These are phyloP conservation scores for Candida tibetensis DNA, from an alignment of 805 yeast species.

Conservation along the genomic window DNA sequence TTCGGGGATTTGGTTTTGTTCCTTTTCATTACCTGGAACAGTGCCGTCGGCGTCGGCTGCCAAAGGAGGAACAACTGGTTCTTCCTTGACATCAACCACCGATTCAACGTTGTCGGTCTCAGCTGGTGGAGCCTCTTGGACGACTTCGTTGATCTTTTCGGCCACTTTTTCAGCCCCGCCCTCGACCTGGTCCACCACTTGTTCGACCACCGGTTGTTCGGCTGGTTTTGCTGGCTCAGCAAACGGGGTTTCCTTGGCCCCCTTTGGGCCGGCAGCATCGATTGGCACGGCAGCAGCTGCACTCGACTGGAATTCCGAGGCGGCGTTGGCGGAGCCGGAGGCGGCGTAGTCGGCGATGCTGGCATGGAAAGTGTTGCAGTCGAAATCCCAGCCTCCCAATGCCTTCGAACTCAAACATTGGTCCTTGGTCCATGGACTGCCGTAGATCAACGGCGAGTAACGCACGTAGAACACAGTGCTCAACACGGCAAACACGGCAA, in stretches of 20 bases:
- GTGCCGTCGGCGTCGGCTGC: slow-evolving; percentile 6
- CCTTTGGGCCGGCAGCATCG: slow-evolving; percentile 16
- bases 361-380: slow-evolving; percentile 59
- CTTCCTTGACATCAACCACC: slow-evolving; percentile 8
- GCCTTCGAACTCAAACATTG: slow-evolving; percentile 62
- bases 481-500: slow-evolving; percentile 47
- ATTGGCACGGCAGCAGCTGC: slow-evolving; percentile 16
- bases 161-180: slow-evolving; percentile 3
- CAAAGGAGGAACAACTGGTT: slow-evolving; percentile 13
- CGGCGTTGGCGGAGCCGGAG: slow-evolving; percentile 5
- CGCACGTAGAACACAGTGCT: slow-evolving; percentile 54
- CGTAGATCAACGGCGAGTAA: slow-evolving; percentile 76
- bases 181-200: slow-evolving; percentile 7
- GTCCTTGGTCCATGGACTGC: slow-evolving; percentile 70
- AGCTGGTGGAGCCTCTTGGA: slow-evolving; percentile 5
- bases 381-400: slow-evolving; percentile 80
- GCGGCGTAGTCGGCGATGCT: slow-evolving; percentile 22
- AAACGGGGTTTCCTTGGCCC: slow-evolving; percentile 24
- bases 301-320: slow-evolving; percentile 1
- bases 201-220: slow-evolving; percentile 1
- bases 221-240: slow-evolving; percentile 5
- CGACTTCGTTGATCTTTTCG: slow-evolving; percentile 10
- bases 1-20: slow-evolving; percentile 3
- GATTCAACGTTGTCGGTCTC: slow-evolving; percentile 6
- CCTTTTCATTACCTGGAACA: slow-evolving; percentile 1